phyloP scores from a whole-genome alignment of 2,329 filamentous ascomycete genomes.

The Akanthomyces lecanii region DNA sequence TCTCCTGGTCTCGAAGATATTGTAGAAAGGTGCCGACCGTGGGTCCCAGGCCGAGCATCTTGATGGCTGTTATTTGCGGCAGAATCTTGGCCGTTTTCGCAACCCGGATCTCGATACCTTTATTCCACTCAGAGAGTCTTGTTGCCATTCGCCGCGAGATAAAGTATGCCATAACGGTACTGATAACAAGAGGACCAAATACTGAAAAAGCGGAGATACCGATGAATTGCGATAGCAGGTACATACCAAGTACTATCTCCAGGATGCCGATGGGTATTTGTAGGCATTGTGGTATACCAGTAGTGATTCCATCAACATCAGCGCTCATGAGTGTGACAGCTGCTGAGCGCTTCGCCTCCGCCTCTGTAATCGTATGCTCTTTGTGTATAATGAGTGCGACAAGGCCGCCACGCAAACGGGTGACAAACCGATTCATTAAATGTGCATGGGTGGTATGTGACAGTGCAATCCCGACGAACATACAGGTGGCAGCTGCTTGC shows the following conservation, averaged over 20 bases:
- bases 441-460: background rate
- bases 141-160: background rate
- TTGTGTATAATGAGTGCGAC: slow-evolving; percentile 47
- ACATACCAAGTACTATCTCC: slow-evolving; percentile 2
- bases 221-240: background rate
- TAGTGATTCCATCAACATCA: slow-evolving; percentile 2
- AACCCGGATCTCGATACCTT: background rate
- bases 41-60: background rate
- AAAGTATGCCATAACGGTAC: background rate
- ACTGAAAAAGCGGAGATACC: background rate
- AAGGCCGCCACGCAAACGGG: slow-evolving; percentile 30
- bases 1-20: background rate
- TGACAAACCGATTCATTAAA: slow-evolving; percentile 24
- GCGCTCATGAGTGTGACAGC: slow-evolving; percentile 11
- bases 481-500: background rate
- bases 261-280: background rate
- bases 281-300: background rate
- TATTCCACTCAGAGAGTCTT: background rate
- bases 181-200: background rate
- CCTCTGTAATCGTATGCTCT: slow-evolving; percentile 30
- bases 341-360: slow-evolving; percentile 25
- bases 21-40: background rate
- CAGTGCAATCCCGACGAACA: background rate
- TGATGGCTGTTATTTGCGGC: slow-evolving; percentile 1
- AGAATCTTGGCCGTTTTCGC: background rate